Conservation (phyloP, 306 rosid species). For the Prosopis cineraria region DNA sequence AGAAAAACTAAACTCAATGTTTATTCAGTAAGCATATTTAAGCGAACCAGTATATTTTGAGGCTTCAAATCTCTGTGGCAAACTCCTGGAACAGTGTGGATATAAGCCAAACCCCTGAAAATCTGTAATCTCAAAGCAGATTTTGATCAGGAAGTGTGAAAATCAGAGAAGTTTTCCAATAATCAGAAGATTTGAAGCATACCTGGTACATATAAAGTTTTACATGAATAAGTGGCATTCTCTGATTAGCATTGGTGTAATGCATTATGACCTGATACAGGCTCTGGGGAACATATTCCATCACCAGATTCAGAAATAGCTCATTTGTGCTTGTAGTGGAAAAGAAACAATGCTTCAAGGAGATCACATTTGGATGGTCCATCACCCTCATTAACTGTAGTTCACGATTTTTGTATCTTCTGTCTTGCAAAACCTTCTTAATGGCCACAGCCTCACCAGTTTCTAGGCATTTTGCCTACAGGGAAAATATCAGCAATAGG, state of each 20-base stretch:
- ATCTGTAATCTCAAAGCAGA: conserved; percentile 3
- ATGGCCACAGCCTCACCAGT: conserved; percentile 82
- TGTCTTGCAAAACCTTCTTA: conserved; percentile 92
- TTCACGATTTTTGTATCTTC: conserved; percentile 92
- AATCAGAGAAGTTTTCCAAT: conserved; percentile 13
- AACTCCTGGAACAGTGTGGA: no score
- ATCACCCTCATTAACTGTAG: conserved; percentile 85
- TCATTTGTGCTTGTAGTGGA: conserved; percentile 87
- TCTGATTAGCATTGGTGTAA: no score
- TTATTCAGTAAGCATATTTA: conserved; percentile 23
- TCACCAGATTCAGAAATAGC: conserved; percentile 89
- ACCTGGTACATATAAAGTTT: no score
- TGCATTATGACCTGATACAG: no score
- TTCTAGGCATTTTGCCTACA: conserved; percentile 43
- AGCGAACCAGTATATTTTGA: conserved; percentile 66
- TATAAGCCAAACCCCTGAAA: no score
- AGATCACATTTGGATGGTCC: conserved; percentile 70
- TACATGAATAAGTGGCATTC: no score
- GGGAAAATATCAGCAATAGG: conserved; percentile 22
- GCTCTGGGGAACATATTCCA: no score
- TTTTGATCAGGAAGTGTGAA: conserved; percentile 16
- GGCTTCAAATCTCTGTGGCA: no score
- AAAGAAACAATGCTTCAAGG: conserved; percentile 80
- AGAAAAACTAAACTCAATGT: background rate
- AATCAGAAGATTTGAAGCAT: conserved; percentile 8